phyloP scores from a whole-genome alignment of 768 basidiomycete species.

The Trichaptum fuscoviolaceum region DNA sequence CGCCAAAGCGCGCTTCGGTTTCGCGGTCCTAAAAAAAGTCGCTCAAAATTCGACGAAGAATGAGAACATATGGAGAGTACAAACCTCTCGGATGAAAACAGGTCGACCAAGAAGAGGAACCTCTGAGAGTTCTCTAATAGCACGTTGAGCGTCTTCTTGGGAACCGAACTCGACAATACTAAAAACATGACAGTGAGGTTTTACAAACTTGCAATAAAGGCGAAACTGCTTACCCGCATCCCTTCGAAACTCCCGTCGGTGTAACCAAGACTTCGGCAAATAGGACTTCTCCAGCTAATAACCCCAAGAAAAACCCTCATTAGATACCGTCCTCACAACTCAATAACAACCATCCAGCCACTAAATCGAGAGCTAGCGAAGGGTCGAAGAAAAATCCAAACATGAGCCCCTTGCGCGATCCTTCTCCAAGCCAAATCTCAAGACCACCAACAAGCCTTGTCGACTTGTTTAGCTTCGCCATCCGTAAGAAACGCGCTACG shows the following conservation, averaged over 20 bases:
- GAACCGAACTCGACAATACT: constrained; percentile 95
- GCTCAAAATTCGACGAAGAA: neutral
- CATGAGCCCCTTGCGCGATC: neutral
- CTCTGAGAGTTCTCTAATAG: constrained; percentile 89
- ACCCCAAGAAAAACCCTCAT: constrained; percentile 88
- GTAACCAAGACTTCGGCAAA: constrained; percentile 99
- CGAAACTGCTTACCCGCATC: constrained; percentile 84
- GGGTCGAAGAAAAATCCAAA: constrained; percentile 31
- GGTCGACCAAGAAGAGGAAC: constrained; percentile 86
- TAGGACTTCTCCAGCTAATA: constrained; percentile 98
- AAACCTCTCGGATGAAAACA: constrained; percentile 93
- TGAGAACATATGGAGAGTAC: constrained; percentile 17
- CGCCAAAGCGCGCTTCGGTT: constrained; percentile 91
- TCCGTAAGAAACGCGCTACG: constrained; percentile 5
- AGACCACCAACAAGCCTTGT: constrained; percentile 11
- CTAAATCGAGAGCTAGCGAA: constrained; percentile 24
- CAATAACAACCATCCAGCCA: constrained; percentile 37
- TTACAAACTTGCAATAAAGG: constrained; percentile 4
- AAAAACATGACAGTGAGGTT: constrained; percentile 13
- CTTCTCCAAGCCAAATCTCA: constrained; percentile 9
- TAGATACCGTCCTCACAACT: constrained; percentile 74
- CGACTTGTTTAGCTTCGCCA: constrained; percentile 32
- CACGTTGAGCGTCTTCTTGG: constrained; percentile 83
- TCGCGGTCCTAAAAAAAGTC: constrained; percentile 75
- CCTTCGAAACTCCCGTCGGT: constrained; percentile 94